phyloP scores from a whole-genome alignment of 148 eudicot species.

The Rhododendron griersonianum region DNA sequence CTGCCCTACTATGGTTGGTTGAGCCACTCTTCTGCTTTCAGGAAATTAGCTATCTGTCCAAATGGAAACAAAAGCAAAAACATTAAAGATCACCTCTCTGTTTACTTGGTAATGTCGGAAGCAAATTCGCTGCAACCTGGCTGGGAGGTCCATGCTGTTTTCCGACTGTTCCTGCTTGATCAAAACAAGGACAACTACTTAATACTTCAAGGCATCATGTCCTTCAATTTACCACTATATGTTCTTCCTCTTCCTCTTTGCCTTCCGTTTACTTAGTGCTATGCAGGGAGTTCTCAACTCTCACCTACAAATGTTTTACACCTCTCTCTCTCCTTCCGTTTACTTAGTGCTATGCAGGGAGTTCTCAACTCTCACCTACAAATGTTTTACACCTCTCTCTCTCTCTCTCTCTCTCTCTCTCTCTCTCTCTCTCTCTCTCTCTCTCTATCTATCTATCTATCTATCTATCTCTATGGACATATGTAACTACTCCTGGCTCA shows the following conservation, averaged over 20 bases:
- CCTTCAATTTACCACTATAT: not conserved
- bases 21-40: not conserved
- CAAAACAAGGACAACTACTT: slow-evolving; percentile 7
- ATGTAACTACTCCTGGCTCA: too few species aligned
- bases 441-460: too few species aligned
- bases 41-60: slow-evolving; percentile 7
- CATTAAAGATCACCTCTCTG: slow-evolving; percentile 4
- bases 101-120: slow-evolving; percentile 6
- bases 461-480: too few species aligned
- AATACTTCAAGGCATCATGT: not conserved
- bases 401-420: not conserved
- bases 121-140: not conserved
- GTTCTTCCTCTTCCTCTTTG: not conserved
- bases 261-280: not conserved
- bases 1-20: not conserved
- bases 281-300: not conserved
- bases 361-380: too few species aligned
- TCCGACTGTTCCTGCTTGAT: not conserved
- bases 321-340: too few species aligned
- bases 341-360: too few species aligned
- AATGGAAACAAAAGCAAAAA: slow-evolving; percentile 1
- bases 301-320: too few species aligned
- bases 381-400: too few species aligned
- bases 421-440: too few species aligned
- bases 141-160: slow-evolving; percentile 3